phyloP scores from a whole-genome alignment of 805 yeast species.

The Metschnikowia bowlesiae region DNA sequence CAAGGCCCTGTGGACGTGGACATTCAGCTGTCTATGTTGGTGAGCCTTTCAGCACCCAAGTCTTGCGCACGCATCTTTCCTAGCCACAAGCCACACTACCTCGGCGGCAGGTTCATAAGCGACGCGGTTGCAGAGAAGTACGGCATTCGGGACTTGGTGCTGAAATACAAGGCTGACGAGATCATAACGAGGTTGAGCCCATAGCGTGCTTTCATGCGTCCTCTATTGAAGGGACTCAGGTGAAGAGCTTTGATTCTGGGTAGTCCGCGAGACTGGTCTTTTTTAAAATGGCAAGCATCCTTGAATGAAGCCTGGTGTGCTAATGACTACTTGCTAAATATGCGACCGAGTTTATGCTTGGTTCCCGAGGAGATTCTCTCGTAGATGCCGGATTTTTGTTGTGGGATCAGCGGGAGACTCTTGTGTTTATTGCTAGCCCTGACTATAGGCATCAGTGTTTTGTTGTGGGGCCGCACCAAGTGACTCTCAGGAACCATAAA shows the following conservation, averaged over 20 bases:
- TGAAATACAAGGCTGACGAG: constrained; percentile 29
- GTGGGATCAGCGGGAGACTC: not conserved
- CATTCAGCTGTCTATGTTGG: constrained; percentile 62
- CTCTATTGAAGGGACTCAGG: too few species aligned
- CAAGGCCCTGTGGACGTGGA: constrained; percentile 47
- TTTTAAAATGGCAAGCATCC: too few species aligned
- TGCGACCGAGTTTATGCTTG: constrained; percentile 1
- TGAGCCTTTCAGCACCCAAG: constrained; percentile 91
- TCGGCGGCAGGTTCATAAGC: constrained; percentile 88
- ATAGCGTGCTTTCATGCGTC: too few species aligned
- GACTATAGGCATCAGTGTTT: not conserved
- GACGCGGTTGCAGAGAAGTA: constrained; percentile 63
- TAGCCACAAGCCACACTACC: constrained; percentile 52
- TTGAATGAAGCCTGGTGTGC: not conserved
- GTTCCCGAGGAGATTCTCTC: not conserved
- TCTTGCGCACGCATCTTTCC: constrained; percentile 62
- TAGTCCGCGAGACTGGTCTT: too few species aligned
- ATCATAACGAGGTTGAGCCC: constrained; percentile 30
- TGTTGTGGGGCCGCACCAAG: not conserved
- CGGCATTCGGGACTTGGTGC: constrained; percentile 51
- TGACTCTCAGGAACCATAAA: constrained; percentile 15
- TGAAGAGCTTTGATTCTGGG: too few species aligned
- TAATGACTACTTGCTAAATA: not conserved
- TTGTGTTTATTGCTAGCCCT: not conserved
- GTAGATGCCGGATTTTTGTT: not conserved